phyloP scores from a whole-genome alignment of 768 basidiomycete species.

The Coprinellus micaceus region DNA sequence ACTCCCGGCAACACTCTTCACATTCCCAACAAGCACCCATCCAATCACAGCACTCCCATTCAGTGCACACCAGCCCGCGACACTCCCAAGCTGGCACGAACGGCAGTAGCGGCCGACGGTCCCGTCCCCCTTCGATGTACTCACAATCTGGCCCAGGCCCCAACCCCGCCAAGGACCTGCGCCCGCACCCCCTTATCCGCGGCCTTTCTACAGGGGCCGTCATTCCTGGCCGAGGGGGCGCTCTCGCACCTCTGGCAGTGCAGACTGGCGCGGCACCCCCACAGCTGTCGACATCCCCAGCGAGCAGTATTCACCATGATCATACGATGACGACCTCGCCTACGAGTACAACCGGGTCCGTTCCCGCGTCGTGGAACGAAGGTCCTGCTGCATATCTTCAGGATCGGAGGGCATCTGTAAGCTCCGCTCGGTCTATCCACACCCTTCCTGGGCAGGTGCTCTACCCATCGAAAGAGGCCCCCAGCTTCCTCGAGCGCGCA shows the following conservation, averaged over 20 bases:
- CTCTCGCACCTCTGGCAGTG: slow-evolving; percentile 62
- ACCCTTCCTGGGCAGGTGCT: slow-evolving; percentile 49
- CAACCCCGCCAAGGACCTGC: slow-evolving; percentile 37
- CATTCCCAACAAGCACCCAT: too few species aligned
- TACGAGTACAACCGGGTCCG: slow-evolving; percentile 28
- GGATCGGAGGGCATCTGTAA: slow-evolving; percentile 43
- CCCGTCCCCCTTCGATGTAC: slow-evolving; percentile 63
- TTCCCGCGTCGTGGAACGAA: slow-evolving; percentile 17
- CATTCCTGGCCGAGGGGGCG: slow-evolving; percentile 47
- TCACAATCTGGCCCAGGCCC: slow-evolving; percentile 51
- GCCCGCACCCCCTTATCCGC: slow-evolving; percentile 76
- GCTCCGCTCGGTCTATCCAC: slow-evolving; percentile 55
- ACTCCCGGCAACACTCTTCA: too few species aligned
- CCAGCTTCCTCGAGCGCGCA: slow-evolving; percentile 34
- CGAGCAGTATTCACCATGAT: slow-evolving; percentile 19
- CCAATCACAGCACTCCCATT: too few species aligned
- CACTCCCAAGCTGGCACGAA: too few species aligned
- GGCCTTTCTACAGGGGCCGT: slow-evolving; percentile 62
- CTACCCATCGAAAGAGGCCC: slow-evolving; percentile 17
- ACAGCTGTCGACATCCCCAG: slow-evolving; percentile 39
- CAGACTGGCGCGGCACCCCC: slow-evolving; percentile 42
- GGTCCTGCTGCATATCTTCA: neutral
- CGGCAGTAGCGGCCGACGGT: slow-evolving; percentile 40
- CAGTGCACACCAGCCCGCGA: too few species aligned
- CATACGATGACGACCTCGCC: slow-evolving; percentile 31